Conservation (phyloP, 1,139 yeast genomes). For the Hansenula sp. region DNA sequence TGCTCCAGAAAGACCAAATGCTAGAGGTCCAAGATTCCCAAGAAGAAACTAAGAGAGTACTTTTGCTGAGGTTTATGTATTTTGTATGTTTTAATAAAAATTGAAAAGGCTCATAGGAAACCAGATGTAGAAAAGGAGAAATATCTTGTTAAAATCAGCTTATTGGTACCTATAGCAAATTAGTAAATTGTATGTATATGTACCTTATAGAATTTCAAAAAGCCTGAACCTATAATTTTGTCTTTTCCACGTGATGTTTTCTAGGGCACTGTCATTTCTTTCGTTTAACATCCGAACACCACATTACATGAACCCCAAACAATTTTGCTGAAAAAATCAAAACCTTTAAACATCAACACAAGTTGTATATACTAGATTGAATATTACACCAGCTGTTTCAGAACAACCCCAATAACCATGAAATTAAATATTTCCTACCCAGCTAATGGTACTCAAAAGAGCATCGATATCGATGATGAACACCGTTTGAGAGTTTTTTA, state of each 20-base stretch:
- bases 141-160: too few relatives aligned
- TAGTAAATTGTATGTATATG: too few relatives aligned
- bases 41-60: conserved; percentile 20
- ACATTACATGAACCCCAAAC: too few relatives aligned
- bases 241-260: too few relatives aligned
- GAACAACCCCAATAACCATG: conserved; percentile 10
- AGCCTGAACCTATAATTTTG: too few relatives aligned
- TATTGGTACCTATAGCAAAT: too few relatives aligned
- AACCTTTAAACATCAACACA: background rate
- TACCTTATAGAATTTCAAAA: too few relatives aligned
- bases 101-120: background rate
- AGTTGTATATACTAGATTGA: background rate
- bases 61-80: conserved; percentile 14
- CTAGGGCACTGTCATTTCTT: too few relatives aligned
- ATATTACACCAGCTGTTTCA: background rate
- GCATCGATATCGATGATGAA: conserved; percentile 97
- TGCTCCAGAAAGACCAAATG: conserved; percentile 77
- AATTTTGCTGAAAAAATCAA: too few relatives aligned
- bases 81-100: conserved; percentile 10
- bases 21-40: conserved; percentile 34
- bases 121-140: too few relatives aligned
- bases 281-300: too few relatives aligned
- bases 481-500: conserved; percentile 98
- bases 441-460: conserved; percentile 99
- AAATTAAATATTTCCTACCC: conserved; percentile 99